Base-by-base conservation (phyloP, 2,329 filamentous ascomycete genomes). In the Ilyonectria mors-panacis region DNA sequence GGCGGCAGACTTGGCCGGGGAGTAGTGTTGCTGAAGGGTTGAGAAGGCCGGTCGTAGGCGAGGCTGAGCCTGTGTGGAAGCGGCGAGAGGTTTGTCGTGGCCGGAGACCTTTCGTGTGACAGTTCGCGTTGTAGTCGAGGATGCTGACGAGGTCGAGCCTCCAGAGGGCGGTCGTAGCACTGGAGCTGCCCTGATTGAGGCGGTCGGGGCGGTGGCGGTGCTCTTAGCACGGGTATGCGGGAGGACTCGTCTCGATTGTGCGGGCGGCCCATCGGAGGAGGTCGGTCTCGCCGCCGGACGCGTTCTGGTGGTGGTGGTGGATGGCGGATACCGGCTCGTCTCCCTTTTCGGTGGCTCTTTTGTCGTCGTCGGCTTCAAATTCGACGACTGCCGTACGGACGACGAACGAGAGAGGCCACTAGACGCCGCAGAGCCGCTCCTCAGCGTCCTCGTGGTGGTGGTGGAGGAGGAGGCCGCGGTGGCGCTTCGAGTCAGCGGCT, bases 21-120 rank as follows among this genome's bases (percentile, higher is more conserved):
- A 91, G 80, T 88, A 92, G 79, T 92, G 89, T 71, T 92, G 90
- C 71, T 92, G 90, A 44, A 88, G 85, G 1, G 87, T 91, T 54
- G 84, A 87, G 78, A 92, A 92, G 53, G 85, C 81, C 0, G 89
- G 88, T 9, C 86, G 85, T 28, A 81, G 79, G n/a, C 80, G 78
- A 19, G 80, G 78, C 45, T 77, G 77, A 19, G 73, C 69, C 61
- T 69, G 75, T 54, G 69, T 37, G 33, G 63, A 42, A 17, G 73
- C 64, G 45, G 72, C 68, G 42, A 70, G 56, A 4, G 68, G 65
- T 51, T 65, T 73, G 59, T 62, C 74, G 73, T 67, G 68, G 71
- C 30, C 63, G 9, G 65, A 65, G 8, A 59, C 39, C 13, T 59
- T 59, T 44, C 59, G 65, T 26, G 56, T 6, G 9, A 64, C 55